phyloP scores from a whole-genome alignment of 1,139 yeast species.

The Williopsis jadinii region DNA sequence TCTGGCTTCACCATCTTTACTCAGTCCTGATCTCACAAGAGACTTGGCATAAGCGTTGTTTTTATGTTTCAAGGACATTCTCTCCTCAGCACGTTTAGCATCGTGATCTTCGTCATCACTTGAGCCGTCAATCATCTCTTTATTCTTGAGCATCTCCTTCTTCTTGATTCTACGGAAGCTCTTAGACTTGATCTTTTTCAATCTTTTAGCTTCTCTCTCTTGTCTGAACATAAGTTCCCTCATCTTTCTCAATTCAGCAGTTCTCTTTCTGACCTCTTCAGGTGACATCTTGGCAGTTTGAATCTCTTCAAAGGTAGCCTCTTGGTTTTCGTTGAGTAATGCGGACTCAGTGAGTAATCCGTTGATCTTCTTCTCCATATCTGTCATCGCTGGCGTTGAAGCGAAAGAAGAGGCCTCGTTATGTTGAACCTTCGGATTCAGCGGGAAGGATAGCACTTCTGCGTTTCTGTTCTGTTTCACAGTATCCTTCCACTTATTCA shows the following conservation, averaged over 20 bases:
- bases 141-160: slow-evolving; percentile 70
- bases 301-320: slow-evolving; percentile 79
- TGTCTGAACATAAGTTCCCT: slow-evolving; percentile 95
- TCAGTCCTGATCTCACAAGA: slow-evolving; percentile 83
- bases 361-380: slow-evolving; percentile 62
- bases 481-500: slow-evolving; percentile 81
- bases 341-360: slow-evolving; percentile 57
- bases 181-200: slow-evolving; percentile 92
- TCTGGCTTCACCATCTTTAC: slow-evolving; percentile 78
- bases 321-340: slow-evolving; percentile 64
- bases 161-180: slow-evolving; percentile 80
- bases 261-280: slow-evolving; percentile 72
- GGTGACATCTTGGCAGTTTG: slow-evolving; percentile 77
- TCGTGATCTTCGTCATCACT: slow-evolving; percentile 62
- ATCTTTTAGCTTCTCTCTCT: slow-evolving; percentile 81
- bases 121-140: slow-evolving; percentile 51
- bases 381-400: slow-evolving; percentile 44
- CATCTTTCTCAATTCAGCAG: slow-evolving; percentile 82
- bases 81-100: slow-evolving; percentile 73
- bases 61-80: slow-evolving; percentile 89
- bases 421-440: slow-evolving; percentile 33
- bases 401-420: slow-evolving; percentile 50
- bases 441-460: slow-evolving; percentile 70
- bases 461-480: slow-evolving; percentile 77
- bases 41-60: slow-evolving; percentile 79